Conservation (phyloP, 2,329 filamentous ascomycete species). For the Phaeomoniella chlamydospora region DNA sequence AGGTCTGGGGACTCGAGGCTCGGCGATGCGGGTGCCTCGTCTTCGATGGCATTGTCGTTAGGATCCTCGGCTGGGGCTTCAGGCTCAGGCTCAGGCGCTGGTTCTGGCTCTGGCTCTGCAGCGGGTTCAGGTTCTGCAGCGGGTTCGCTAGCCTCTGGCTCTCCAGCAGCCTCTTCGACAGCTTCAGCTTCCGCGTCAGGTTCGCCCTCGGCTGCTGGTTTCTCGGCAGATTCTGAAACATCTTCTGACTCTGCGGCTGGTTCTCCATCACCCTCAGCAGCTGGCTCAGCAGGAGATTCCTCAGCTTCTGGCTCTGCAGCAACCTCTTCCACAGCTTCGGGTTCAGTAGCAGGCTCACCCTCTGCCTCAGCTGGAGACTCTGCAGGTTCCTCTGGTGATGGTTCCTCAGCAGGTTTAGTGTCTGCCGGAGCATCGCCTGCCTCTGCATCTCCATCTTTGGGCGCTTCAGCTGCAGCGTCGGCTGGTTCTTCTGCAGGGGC, state of each 20-base stretch:
- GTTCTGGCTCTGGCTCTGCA: neutral
- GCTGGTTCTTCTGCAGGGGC: neutral
- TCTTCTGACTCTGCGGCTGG: neutral
- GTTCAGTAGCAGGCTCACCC: neutral
- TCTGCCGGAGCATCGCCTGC: too few relatives aligned
- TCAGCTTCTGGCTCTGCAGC: neutral
- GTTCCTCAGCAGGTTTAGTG: neutral
- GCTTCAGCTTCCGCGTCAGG: neutral
- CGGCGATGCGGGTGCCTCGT: neutral
- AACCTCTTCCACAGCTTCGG: neutral
- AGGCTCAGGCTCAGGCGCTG: neutral
- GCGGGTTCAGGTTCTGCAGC: neutral
- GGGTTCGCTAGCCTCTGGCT: neutral
- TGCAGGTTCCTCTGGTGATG: neutral
- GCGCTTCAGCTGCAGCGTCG: neutral
- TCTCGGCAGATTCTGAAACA: neutral
- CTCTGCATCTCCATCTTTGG: too few relatives aligned
- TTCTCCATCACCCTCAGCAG: neutral
- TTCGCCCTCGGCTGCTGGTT: neutral
- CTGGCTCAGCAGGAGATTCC: neutral
- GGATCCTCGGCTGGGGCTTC: neutral
- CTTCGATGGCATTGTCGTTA: neutral
- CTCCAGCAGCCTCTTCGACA: neutral
- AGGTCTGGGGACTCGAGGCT: neutral
- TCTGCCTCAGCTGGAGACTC: neutral